These are phyloP conservation scores for Chloris gayana DNA, from an alignment of 176 grass and related monocot species.

Conservation along the genomic window DNA sequence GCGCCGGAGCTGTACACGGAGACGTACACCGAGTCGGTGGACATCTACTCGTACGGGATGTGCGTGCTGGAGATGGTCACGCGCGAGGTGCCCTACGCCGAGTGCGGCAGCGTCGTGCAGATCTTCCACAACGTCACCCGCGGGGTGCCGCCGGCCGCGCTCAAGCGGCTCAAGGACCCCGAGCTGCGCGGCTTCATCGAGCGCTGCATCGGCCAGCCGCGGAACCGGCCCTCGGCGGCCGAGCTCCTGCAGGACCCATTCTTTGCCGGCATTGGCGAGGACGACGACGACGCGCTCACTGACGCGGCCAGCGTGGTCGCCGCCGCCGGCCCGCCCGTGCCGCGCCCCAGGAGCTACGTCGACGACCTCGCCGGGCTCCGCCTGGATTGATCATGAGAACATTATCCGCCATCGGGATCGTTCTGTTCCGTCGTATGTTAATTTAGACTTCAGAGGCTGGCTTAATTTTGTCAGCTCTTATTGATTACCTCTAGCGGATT, in stretches of 20 bases:
- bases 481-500: constrained; percentile 19
- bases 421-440: neutral
- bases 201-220: constrained; percentile 68
- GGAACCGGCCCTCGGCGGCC: constrained; percentile 63
- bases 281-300: constrained; percentile 1
- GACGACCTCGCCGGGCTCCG: constrained; percentile 32
- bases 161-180: constrained; percentile 63
- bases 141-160: constrained; percentile 51
- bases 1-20: constrained; percentile 95
- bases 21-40: constrained; percentile 92
- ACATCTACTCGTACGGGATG: constrained; percentile 97
- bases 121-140: constrained; percentile 74
- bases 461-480: constrained; percentile 4
- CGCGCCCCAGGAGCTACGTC: constrained; percentile 30
- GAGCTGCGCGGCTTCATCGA: constrained; percentile 80
- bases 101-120: constrained; percentile 78
- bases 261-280: constrained; percentile 61
- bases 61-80: constrained; percentile 99
- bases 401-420: neutral
- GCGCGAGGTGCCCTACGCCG: constrained; percentile 83
- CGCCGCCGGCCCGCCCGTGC: neutral
- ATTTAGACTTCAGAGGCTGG: constrained; percentile 11
- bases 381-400: constrained; percentile 2
- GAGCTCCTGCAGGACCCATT: constrained; percentile 84
- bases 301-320: neutral